phyloP scores from a whole-genome alignment of 2,329 filamentous ascomycete genomes.

The Hymenotorrendiella dingleyae region DNA sequence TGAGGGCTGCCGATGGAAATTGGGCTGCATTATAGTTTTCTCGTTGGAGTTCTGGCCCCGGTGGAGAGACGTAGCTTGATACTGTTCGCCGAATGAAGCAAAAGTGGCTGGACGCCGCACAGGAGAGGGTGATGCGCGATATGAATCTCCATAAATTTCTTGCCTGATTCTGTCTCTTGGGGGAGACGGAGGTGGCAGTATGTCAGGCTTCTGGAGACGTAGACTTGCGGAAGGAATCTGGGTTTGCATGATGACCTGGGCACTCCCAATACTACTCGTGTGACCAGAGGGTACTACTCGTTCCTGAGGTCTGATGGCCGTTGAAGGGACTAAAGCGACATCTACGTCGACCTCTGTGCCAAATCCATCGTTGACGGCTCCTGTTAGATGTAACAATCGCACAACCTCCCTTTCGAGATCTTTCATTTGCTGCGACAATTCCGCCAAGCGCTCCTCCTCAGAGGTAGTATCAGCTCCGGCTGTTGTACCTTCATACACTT shows the following conservation, averaged over 20 bases:
- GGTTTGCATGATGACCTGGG: slow-evolving; percentile 29
- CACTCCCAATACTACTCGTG: slow-evolving; percentile 21
- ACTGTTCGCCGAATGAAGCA: too few relatives aligned
- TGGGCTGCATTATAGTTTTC: slow-evolving; percentile 12
- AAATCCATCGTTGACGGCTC: slow-evolving; percentile 27
- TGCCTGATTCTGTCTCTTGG: too few relatives aligned
- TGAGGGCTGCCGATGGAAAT: slow-evolving; percentile 16
- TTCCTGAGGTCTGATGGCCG: slow-evolving; percentile 9
- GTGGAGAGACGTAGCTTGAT: background rate
- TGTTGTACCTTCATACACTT: slow-evolving; percentile 19
- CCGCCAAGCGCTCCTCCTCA: slow-evolving; percentile 17
- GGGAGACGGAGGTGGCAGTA: too few relatives aligned
- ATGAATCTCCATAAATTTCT: background rate
- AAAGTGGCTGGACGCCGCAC: background rate
- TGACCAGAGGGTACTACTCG: slow-evolving; percentile 10
- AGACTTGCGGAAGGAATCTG: slow-evolving; percentile 19
- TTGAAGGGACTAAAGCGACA: background rate
- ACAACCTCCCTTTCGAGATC: slow-evolving; percentile 22
- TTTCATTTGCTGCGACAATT: slow-evolving; percentile 19
- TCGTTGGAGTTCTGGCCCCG: background rate
- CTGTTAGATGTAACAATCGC: slow-evolving; percentile 21
- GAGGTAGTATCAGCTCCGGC: slow-evolving; percentile 16
- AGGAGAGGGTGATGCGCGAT: slow-evolving; percentile 11
- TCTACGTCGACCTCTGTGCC: slow-evolving; percentile 15
- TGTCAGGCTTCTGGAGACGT: background rate